Evolutionary conservation across 2,329 filamentous ascomycete species (phyloP).

Genomic region (Talaromyces sp.): DNA sequence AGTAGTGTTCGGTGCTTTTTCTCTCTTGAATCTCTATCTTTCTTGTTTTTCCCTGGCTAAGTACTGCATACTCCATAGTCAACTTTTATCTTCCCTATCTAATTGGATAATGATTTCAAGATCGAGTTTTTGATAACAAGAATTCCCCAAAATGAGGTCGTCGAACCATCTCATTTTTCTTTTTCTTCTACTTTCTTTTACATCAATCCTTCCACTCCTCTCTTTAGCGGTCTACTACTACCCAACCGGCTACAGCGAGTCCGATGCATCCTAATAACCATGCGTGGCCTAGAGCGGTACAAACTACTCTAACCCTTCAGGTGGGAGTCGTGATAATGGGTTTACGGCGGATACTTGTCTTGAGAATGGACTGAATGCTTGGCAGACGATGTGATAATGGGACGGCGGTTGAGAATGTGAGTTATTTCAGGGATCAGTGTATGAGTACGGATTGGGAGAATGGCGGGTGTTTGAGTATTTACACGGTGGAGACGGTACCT

Average conservation of each 20-base stretch:
- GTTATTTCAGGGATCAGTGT: slow-evolving; percentile 2
- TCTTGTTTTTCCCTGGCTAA: not conserved
- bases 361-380: not conserved
- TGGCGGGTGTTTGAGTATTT: slow-evolving; percentile 7
- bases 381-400: not conserved
- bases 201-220: not conserved
- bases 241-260: not conserved
- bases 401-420: not conserved
- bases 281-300: not conserved
- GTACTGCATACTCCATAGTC: not conserved
- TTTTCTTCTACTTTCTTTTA: not conserved
- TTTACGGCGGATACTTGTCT: slow-evolving; percentile 6
- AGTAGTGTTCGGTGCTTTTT: not conserved
- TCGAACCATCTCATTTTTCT: not conserved
- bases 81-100: not conserved
- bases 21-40: not conserved
- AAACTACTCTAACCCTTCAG: not conserved
- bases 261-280: slow-evolving; percentile 2
- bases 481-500: slow-evolving; percentile 8
- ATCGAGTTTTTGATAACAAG: not conserved
- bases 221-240: not conserved
- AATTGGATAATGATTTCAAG: not conserved
- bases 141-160: not conserved
- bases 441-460: slow-evolving; percentile 1
- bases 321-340: not conserved